These are phyloP conservation scores for Penicillium sp. DNA, from an alignment of 2,329 filamentous ascomycete genomes.

Conservation along the genomic window DNA sequence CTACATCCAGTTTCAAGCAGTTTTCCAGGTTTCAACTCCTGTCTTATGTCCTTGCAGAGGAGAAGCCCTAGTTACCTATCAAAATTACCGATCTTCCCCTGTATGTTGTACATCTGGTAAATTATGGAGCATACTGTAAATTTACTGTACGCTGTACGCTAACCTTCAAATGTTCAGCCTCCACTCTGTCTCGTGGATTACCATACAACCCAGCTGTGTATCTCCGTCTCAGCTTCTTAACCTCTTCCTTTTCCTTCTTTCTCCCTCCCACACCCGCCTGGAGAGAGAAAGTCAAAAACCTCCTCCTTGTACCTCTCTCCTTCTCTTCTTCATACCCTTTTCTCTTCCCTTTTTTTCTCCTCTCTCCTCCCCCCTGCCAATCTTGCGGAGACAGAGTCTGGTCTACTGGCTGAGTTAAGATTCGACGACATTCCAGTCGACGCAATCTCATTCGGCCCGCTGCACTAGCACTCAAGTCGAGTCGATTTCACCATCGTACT, in stretches of 20 bases:
- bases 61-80: constrained; percentile 1
- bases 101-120: background rate
- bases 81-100: background rate
- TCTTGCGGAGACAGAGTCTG: constrained; percentile 41
- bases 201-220: constrained; percentile 24
- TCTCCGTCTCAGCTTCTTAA: constrained; percentile 26
- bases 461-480: constrained; percentile 38
- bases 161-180: constrained; percentile 24
- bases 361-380: constrained; percentile 25
- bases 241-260: constrained; percentile 31
- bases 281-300: constrained; percentile 39
- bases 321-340: constrained; percentile 30
- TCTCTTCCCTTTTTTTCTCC: constrained; percentile 21
- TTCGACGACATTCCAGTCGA: constrained; percentile 26
- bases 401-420: constrained; percentile 32
- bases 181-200: constrained; percentile 21
- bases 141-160: background rate
- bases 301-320: constrained; percentile 36
- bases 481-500: constrained; percentile 39
- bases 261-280: constrained; percentile 42
- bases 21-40: constrained; percentile 7
- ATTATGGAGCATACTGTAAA: constrained; percentile 3
- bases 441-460: constrained; percentile 26
- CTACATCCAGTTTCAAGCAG: background rate
- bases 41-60: constrained; percentile 9